phyloP scores from a whole-genome alignment of 768 basidiomycete species.

The Dioszegia hungarica region DNA sequence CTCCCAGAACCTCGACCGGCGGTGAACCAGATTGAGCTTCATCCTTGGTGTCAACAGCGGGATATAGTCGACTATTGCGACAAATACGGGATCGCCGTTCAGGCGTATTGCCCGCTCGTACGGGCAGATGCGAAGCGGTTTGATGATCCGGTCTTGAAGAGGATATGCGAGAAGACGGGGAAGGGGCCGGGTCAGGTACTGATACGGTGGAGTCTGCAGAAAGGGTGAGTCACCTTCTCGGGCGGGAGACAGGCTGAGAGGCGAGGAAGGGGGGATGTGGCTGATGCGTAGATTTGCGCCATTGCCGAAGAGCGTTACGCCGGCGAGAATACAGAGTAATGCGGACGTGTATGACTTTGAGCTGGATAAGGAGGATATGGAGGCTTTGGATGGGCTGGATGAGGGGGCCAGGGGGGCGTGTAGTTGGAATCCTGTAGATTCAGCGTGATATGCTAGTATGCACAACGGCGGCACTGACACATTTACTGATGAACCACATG shows the following conservation, averaged over 20 bases:
- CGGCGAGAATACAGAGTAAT: slow-evolving; percentile 57
- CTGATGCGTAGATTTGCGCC: slow-evolving; percentile 61
- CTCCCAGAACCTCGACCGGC: slow-evolving; percentile 37
- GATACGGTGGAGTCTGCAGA: slow-evolving; percentile 54
- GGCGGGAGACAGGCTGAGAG: no score
- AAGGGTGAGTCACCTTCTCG: slow-evolving; percentile 50
- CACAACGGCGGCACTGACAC: no score
- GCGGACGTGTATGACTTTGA: slow-evolving; percentile 60
- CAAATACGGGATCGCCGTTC: slow-evolving; percentile 56
- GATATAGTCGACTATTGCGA: slow-evolving; percentile 71
- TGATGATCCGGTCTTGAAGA: slow-evolving; percentile 28
- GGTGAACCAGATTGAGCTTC: slow-evolving; percentile 47
- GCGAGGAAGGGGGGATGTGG: slow-evolving; percentile 53
- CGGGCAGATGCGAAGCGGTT: slow-evolving; percentile 55
- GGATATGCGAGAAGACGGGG: slow-evolving; percentile 31
- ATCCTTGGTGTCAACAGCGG: slow-evolving; percentile 65
- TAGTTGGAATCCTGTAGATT: slow-evolving; percentile 78
- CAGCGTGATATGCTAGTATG: slow-evolving; percentile 4
- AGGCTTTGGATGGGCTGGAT: slow-evolving; percentile 64
- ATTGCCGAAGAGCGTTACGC: slow-evolving; percentile 73
- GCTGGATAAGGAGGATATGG: slow-evolving; percentile 63
- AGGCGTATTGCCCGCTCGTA: slow-evolving; percentile 45
- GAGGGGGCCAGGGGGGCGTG: slow-evolving; percentile 66
- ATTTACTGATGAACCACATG: no score
- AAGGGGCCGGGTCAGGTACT: slow-evolving; percentile 51